Evolutionary conservation across 139 green algal species (phyloP), one percentile per base, ranked within the genome.

Genomic region (Volvox reticuliferus): DNA sequence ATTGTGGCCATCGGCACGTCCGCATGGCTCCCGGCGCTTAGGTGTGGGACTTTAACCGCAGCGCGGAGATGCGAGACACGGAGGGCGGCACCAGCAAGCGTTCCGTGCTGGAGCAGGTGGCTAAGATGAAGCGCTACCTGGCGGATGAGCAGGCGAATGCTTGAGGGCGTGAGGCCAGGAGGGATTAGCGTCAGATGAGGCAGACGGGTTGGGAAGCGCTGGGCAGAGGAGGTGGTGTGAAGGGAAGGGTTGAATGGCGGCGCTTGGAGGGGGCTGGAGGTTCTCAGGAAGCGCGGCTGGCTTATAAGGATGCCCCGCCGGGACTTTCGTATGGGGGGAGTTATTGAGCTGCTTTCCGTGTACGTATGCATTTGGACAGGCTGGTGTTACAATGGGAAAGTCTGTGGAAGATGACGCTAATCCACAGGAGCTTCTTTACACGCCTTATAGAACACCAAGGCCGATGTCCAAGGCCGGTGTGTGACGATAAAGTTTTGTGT

Each of bases 21-120:
- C 5, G 5, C 9, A 55, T 9, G 44, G 5, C 44, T 55, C 44
- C 44, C 68, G 1, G 65, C 16, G 32, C 78, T 14, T 89, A 97
- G 93, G 95, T 99, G 68, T 99, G 97, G 97, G 95, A 97, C 89
- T 99, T 96, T 90, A 93, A 97, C 87, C 91, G 93, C 61, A 97
- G 93, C 12, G 97, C 98, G 20, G 97, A 99, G 89, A 97, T 96
- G 94, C 94, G 97, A 16, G 97, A 99, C 93, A 99, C 98, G 14
- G 98, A 99, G 93, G 98, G 98, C 44, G 98, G 98, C 28, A 96
- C 96, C 83, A 97, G 93, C 92, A 97, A 95, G 80, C 93, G 97
- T 16, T 97, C 92, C 16, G 97, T 99, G 84, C 91, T 99, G 90
- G 95, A 99, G 95, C 98, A 99, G 93, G 95, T 97, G 36, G 37